These are phyloP conservation scores for Pseudophaeomoniella oleicola DNA, from an alignment of 2,329 filamentous ascomycete genomes.

Conservation along the genomic window DNA sequence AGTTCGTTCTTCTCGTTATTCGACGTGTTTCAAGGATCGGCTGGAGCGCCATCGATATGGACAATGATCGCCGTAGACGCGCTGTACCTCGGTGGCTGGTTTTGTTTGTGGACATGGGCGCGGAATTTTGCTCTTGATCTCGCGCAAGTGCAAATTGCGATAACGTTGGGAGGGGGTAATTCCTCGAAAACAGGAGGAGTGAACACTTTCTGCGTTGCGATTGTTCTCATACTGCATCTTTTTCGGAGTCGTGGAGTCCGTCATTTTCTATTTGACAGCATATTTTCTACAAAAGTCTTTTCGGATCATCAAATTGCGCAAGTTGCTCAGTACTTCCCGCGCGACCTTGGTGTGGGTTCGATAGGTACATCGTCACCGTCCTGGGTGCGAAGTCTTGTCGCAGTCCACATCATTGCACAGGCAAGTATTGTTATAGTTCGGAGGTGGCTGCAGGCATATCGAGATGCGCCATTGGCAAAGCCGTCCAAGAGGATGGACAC, in stretches of 20 bases:
- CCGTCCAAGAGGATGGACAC: slow-evolving; percentile 28
- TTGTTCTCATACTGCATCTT: slow-evolving; percentile 30
- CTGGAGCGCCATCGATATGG: slow-evolving; percentile 71
- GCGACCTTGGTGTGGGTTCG: slow-evolving; percentile 23
- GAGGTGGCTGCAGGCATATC: slow-evolving; percentile 29
- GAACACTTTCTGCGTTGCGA: slow-evolving; percentile 28
- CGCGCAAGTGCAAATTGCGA: slow-evolving; percentile 83
- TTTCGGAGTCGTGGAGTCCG: slow-evolving; percentile 30
- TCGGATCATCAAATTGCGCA: slow-evolving; percentile 26
- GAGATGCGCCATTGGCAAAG: slow-evolving; percentile 23
- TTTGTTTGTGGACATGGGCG: slow-evolving; percentile 73
- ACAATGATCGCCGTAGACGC: slow-evolving; percentile 75
- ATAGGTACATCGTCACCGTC: slow-evolving; percentile 18
- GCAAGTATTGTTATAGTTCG: slow-evolving; percentile 32
- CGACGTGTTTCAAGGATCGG: slow-evolving; percentile 79
- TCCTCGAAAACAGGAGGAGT: slow-evolving; percentile 31
- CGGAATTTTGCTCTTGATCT: slow-evolving; percentile 82
- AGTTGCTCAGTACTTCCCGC: slow-evolving; percentile 26
- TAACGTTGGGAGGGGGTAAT: slow-evolving; percentile 71
- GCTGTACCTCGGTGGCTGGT: slow-evolving; percentile 70
- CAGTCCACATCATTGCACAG: slow-evolving; percentile 33
- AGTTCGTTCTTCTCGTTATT: slow-evolving; percentile 64
- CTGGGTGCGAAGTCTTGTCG: slow-evolving; percentile 29
- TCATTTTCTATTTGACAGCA: slow-evolving; percentile 33
- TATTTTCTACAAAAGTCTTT: slow-evolving; percentile 28